Percentiles rank a stretch among this genome's conserved stretches.
Conservation (phyloP, 2,329 filamentous ascomycete genomes). For the Pseudogymnoascus sp. region DNA sequence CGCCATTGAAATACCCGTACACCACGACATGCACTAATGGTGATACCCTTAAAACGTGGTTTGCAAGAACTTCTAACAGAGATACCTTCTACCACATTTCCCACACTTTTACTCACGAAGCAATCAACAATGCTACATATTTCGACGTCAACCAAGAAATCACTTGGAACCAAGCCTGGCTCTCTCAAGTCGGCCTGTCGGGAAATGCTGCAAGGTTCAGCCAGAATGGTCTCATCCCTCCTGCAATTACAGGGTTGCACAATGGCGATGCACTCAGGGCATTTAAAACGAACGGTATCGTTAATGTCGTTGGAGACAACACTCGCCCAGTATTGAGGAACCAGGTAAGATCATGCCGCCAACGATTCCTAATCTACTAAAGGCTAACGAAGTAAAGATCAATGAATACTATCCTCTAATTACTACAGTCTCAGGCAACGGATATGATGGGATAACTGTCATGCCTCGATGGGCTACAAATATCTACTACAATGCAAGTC, state of each 20-base stretch:
- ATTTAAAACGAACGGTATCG: slow-evolving; percentile 53
- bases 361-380: no score
- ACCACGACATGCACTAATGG: slow-evolving; percentile 37
- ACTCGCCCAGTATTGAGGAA: slow-evolving; percentile 49
- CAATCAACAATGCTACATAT: slow-evolving; percentile 54
- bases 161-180: slow-evolving; percentile 52
- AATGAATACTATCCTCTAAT: slow-evolving; percentile 47
- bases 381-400: no score
- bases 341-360: slow-evolving; percentile 31
- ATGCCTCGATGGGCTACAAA: slow-evolving; percentile 54
- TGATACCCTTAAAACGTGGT: slow-evolving; percentile 48
- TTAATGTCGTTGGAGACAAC: slow-evolving; percentile 56
- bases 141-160: slow-evolving; percentile 50
- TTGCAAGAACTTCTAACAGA: slow-evolving; percentile 40
- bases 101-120: slow-evolving; percentile 55
- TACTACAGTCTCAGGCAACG: slow-evolving; percentile 43
- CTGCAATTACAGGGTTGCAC: slow-evolving; percentile 56
- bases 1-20: slow-evolving; percentile 21
- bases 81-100: slow-evolving; percentile 52
- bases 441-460: slow-evolving; percentile 48
- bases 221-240: slow-evolving; percentile 49
- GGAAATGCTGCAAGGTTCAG: slow-evolving; percentile 40
- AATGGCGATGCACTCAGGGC: slow-evolving; percentile 56
- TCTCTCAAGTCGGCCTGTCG: slow-evolving; percentile 45
- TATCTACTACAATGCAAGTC: slow-evolving; percentile 53